These are phyloP conservation scores for Salix dunnii DNA, from an alignment of 345 rosid genomes.

Conservation along the genomic window DNA sequence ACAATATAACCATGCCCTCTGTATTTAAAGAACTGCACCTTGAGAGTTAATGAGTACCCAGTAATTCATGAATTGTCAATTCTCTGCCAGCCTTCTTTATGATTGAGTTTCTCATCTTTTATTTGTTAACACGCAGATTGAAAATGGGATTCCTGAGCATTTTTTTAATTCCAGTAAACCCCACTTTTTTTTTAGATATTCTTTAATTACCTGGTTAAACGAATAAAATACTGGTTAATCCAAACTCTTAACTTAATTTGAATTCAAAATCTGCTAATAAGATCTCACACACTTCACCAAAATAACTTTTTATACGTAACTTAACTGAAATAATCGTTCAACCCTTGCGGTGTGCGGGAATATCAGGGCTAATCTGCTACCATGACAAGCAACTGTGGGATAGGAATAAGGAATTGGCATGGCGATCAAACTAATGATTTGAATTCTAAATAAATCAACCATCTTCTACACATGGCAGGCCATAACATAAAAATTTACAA, in stretches of 20 bases:
- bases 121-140: no score
- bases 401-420: not conserved
- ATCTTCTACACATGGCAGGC: slow-evolving; percentile 8
- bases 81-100: not conserved
- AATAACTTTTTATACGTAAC: no score
- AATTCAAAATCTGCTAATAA: no score
- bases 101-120: not conserved
- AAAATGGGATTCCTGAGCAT: no score
- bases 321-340: no score
- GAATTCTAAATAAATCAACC: not conserved
- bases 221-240: no score
- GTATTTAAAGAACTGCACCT: not conserved
- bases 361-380: not conserved
- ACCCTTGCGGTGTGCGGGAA: no score
- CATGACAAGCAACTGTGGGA: not conserved
- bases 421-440: not conserved
- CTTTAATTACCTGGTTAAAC: no score
- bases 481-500: not conserved
- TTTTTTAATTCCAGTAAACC: no score
- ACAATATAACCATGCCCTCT: slow-evolving; percentile 8
- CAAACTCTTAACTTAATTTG: no score
- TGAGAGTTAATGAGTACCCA: not conserved
- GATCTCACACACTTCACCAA: no score
- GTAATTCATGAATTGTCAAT: slow-evolving; percentile 2
- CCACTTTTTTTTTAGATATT: no score